These are phyloP conservation scores for Saposhnikovia divaricata DNA, from an alignment of 129 eudicot species.

Conservation along the genomic window DNA sequence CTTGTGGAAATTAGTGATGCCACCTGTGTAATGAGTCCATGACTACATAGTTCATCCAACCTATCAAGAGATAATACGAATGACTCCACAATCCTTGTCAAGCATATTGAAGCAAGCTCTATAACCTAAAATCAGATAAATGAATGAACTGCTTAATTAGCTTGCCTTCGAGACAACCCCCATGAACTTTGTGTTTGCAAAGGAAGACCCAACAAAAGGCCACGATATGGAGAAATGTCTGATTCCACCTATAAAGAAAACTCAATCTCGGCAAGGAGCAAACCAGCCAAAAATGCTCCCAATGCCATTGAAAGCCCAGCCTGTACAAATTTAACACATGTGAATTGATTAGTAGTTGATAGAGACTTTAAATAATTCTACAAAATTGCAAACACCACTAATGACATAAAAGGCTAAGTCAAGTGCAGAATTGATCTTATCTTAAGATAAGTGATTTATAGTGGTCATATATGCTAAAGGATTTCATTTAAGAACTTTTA, in stretches of 20 bases:
- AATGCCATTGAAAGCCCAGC: constrained; percentile 99
- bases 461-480: too few species aligned
- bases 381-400: too few species aligned
- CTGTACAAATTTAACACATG: constrained; percentile 36
- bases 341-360: not conserved
- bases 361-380: not conserved
- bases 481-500: too few species aligned
- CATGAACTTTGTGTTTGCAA: not conserved
- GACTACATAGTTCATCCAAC: too few species aligned
- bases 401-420: too few species aligned
- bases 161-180: not conserved
- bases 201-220: constrained; percentile 90
- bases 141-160: not conserved
- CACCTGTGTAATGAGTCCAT: too few species aligned
- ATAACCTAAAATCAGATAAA: constrained; percentile 43
- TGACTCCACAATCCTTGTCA: too few species aligned
- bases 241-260: constrained; percentile 98
- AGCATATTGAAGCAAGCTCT: too few species aligned
- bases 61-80: too few species aligned
- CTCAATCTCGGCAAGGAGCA: constrained; percentile 97
- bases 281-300: constrained; percentile 99
- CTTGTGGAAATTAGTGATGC: too few species aligned
- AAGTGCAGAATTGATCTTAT: too few species aligned
- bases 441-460: too few species aligned
- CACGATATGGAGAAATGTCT: constrained; percentile 99